Base-by-base conservation (phyloP, 371 early-diverging fungal genomes). In the Nematocida displodere region DNA sequence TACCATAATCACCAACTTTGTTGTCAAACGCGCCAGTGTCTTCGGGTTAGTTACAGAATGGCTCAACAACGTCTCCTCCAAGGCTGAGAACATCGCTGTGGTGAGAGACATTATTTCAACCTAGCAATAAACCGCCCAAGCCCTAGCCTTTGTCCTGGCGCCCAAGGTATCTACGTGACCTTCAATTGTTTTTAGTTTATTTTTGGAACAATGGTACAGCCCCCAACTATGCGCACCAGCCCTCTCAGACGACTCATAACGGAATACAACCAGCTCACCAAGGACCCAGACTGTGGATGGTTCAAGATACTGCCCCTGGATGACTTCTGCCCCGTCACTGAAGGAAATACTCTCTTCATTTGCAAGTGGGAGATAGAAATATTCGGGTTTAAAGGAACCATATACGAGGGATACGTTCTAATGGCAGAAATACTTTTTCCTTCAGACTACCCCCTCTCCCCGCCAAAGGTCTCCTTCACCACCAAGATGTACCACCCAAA, bases 391-490 rank as follows among this genome's bases (percentile, higher is more conserved):
- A 82, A 77, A 15, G 85, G 81, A 33, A 86, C 87, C 11, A 79
- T 87, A 1, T 88, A 87, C 81, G 87, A 88, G 80, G 85, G 83
- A 55, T 86, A 86, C 29, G 64, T 85, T 59, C 83, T 87, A 40
- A 77, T 85, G 1, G 86, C 87, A 58, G 71, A 79, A 15, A 76
- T 89, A 37, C 80, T 76, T 20, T 88, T 89, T 77, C 65, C 63
- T 11, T 80, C 79, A 79, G 85, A 87, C 29, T 93, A 92, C 80
- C 88, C 88, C 2, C 67, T 88, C 61, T 85, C 87, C 84, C 93
- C 93, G 47, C 94, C 94, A 28, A 87, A 85, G 66, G 87, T 92
- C 85, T 84, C 75, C 64, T 94, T 94, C 83, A 80, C 85, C 3
- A 86, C 86, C 33, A 86, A 89, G 46, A 89, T 94, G 86, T 92